phyloP scores from a whole-genome alignment of 257 asterid genomes.

The Knoxia roxburghii region DNA sequence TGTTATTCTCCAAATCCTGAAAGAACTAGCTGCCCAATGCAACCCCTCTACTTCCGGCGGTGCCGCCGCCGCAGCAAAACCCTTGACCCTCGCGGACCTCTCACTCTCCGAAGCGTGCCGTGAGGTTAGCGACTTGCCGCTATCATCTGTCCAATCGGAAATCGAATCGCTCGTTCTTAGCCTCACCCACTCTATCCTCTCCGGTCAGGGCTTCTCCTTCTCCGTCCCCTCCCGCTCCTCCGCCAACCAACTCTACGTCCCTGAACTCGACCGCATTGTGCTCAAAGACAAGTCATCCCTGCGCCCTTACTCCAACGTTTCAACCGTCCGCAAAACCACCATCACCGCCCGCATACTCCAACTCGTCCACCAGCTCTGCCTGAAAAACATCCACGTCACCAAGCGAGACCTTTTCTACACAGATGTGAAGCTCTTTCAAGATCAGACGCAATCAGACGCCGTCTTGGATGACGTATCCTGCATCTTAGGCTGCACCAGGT shows the following conservation, averaged over 20 bases:
- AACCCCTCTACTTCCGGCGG: conserved; percentile 24
- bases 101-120: conserved; percentile 68
- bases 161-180: conserved; percentile 57
- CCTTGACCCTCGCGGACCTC: conserved; percentile 59
- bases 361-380: conserved; percentile 72
- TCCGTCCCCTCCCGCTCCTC: conserved; percentile 82
- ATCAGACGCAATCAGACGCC: conserved; percentile 67
- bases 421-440: conserved; percentile 84
- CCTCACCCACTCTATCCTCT: conserved; percentile 69
- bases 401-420: conserved; percentile 88
- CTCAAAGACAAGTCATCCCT: conserved; percentile 61
- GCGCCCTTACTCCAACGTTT: conserved; percentile 69
- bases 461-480: conserved; percentile 79
- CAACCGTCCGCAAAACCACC: conserved; percentile 74
- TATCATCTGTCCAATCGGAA: conserved; percentile 56
- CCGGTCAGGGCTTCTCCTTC: conserved; percentile 67
- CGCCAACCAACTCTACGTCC: conserved; percentile 78
- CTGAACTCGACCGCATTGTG: conserved; percentile 87
- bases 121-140: conserved; percentile 68
- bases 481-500: conserved; percentile 72
- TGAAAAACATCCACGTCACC: conserved; percentile 78
- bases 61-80: conserved; percentile 35
- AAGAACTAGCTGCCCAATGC: conserved; percentile 36
- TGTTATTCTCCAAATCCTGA: conserved; percentile 46
- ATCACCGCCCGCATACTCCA: conserved; percentile 69